Evolutionary conservation across 2,329 filamentous ascomycete species (phyloP).

Genomic region (Alternaria alternata): DNA sequence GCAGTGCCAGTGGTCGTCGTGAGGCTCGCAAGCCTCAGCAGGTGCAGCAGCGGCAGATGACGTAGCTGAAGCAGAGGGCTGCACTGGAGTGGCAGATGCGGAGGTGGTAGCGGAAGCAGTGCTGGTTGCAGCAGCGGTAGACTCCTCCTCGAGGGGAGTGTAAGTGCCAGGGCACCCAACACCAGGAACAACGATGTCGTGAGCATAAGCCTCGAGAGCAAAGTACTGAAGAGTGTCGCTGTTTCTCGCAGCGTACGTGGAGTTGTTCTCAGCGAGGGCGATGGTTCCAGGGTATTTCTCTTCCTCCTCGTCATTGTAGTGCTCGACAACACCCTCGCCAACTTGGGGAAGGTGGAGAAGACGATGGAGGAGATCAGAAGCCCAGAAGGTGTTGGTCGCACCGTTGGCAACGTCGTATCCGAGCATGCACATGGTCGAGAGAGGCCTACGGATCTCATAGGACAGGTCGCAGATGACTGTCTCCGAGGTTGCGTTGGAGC

Average conservation of each 20-base stretch:
- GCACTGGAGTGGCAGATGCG: conserved; percentile 9
- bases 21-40: conserved; percentile 29
- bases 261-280: conserved; percentile 61
- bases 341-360: conserved; percentile 69
- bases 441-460: conserved; percentile 64
- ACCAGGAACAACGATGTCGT: conserved; percentile 69
- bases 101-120: conserved; percentile 9
- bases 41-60: conserved; percentile 10
- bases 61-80: conserved; percentile 6
- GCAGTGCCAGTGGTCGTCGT: conserved; percentile 39
- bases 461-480: conserved; percentile 74
- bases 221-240: conserved; percentile 73
- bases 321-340: conserved; percentile 67
- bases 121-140: conserved; percentile 12
- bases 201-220: conserved; percentile 72
- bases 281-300: conserved; percentile 66
- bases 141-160: conserved; percentile 15
- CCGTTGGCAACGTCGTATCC: conserved; percentile 69
- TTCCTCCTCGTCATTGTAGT: conserved; percentile 67
- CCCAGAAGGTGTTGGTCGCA: conserved; percentile 69
- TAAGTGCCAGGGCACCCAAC: conserved; percentile 65
- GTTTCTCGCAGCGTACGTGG: conserved; percentile 62
- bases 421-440: conserved; percentile 67
- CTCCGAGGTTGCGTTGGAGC: conserved; percentile 69
- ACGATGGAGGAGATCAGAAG: conserved; percentile 71